Percentiles rank a stretch among this genome's conserved stretches.
Evolutionary conservation across 495 filamentous ascomycete genomes (phyloP).

Genomic region (Collariella sp.): DNA sequence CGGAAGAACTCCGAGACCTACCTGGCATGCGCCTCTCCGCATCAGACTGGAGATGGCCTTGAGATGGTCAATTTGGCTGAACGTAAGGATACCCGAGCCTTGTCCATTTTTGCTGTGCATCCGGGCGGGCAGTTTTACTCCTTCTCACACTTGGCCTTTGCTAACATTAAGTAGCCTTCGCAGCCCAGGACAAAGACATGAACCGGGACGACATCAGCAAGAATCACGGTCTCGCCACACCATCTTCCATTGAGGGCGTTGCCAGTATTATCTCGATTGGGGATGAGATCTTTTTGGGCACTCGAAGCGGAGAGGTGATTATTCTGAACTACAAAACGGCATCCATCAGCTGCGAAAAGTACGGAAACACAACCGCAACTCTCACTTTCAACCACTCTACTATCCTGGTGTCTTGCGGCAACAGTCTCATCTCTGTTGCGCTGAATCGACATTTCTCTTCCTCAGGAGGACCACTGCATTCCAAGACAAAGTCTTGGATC

Average conservation of each 20-base stretch:
- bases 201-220: too few relatives aligned
- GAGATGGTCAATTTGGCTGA: constrained; percentile 1
- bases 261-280: constrained; percentile 27
- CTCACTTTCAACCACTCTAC: constrained; percentile 15
- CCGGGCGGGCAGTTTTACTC: not conserved
- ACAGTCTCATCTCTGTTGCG: constrained; percentile 16
- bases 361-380: constrained; percentile 20
- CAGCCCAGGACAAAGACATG: too few relatives aligned
- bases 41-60: not conserved
- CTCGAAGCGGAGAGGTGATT: constrained; percentile 39
- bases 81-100: constrained; percentile 9
- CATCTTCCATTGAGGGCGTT: constrained; percentile 23
- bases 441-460: not conserved
- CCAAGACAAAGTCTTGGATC: constrained; percentile 23
- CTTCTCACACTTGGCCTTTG: not conserved
- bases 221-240: not conserved
- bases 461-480: not conserved
- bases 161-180: constrained; percentile 13
- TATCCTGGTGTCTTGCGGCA: constrained; percentile 25
- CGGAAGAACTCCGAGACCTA: constrained; percentile 19
- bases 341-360: constrained; percentile 16
- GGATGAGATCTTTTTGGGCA: constrained; percentile 29
- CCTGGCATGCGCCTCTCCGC: constrained; percentile 21
- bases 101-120: not conserved
- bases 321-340: constrained; percentile 15